Evolutionary conservation across 495 filamentous ascomycete species (phyloP).

Genomic region (Saxophila tyrrhenica): DNA sequence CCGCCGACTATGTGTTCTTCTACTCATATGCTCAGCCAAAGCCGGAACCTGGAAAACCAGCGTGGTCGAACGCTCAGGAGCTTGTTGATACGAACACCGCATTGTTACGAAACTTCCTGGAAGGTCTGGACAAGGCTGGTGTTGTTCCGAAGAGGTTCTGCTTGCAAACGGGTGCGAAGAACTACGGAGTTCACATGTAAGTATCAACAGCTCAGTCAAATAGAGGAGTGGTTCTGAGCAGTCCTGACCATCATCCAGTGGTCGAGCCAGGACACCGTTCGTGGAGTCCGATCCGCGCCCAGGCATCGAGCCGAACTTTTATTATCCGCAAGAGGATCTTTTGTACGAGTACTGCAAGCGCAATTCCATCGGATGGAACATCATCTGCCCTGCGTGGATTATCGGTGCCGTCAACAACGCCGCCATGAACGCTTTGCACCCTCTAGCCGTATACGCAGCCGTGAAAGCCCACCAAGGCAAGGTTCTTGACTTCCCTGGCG

Average conservation of each 20-base stretch:
- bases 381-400: conserved; percentile 36
- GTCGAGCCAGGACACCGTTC: conserved; percentile 23
- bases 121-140: conserved; percentile 28
- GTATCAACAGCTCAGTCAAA: too few species aligned
- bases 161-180: conserved; percentile 27
- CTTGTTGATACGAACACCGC: neutral
- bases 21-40: conserved; percentile 36
- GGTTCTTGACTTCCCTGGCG: conserved; percentile 32
- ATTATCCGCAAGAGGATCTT: conserved; percentile 40
- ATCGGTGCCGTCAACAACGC: conserved; percentile 34
- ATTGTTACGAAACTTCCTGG: conserved; percentile 37
- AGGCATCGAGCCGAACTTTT: conserved; percentile 38
- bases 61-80: conserved; percentile 1
- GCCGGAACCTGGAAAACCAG: neutral
- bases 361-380: conserved; percentile 26
- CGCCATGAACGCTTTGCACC: conserved; percentile 37
- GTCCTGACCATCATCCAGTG: too few species aligned
- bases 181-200: conserved; percentile 2
- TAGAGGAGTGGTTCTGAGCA: too few species aligned
- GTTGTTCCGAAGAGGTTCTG: conserved; percentile 36
- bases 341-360: conserved; percentile 28
- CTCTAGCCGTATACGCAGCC: conserved; percentile 37
- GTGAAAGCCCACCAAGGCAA: conserved; percentile 30
- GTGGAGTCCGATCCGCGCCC: conserved; percentile 36
- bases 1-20: conserved; percentile 42